Evolutionary conservation across 257 asterid genomes (phyloP), one percentile per base, ranked within the genome.

Genomic region (Penstemon eatonii): DNA sequence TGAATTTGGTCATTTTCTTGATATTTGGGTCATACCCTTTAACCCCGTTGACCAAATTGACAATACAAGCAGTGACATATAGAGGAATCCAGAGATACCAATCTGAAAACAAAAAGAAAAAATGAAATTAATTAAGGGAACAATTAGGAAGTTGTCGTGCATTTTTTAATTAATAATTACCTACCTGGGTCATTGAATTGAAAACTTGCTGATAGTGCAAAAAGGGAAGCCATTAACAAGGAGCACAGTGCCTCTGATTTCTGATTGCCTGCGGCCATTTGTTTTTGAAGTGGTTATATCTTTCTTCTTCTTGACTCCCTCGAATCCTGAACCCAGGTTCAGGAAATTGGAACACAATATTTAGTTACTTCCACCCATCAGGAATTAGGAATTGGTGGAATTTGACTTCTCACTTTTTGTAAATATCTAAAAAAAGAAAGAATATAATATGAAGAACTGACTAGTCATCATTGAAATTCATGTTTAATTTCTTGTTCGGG

Each of bases 41-140:
- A 11, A 10, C 53, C 73, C 79, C 76, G 56, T 63, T 74, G 12
- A 75, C 66, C 75, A 75, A 42, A 45, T 78, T 81, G 8, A 67
- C 81, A 15, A 59, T 4, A 50, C 59, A 75, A 63, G 81, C 83
- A 45, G 68, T 43, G 62, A 70, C 41, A 42, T 81, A 81, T 6
- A 81, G 42, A 56, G 86, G 86, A 60, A 81, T 75, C 83, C 86
- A 78, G 38, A 81, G 69, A 61, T 81, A 81, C 83, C 86, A 81
- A 78, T 81, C 86, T 81, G 38, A 57, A 43, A 3, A 36, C 4
- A 6, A 11, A 11, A 25, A 65, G 54, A 54, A 1, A 40, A 9
- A 56, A 60, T 39, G 3, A 45, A 7, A 36, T 7, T 5, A 60
- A 37, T 47, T 4, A 0, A 7, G 13, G 33, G 1, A 25, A 25